Evolutionary conservation across 345 rosid species (phyloP).

Genomic region (Cardamine occulta): DNA sequence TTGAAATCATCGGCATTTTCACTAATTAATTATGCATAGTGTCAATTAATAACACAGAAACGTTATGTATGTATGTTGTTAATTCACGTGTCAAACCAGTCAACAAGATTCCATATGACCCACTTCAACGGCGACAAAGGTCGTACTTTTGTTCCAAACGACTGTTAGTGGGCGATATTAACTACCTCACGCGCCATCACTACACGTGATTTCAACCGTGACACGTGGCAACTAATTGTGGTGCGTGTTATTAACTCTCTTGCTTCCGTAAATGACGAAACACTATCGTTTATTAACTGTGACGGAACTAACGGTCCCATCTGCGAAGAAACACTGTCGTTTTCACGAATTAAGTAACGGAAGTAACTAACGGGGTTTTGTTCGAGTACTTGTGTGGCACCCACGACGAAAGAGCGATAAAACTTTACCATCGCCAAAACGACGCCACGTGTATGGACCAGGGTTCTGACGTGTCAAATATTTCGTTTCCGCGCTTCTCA

Average conservation of each 20-base stretch:
- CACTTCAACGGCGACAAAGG: slow-evolving; percentile 20
- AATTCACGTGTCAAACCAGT: slow-evolving; percentile 29
- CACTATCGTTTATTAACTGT: background rate
- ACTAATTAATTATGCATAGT: background rate
- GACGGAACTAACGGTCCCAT: slow-evolving; percentile 3
- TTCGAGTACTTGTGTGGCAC: background rate
- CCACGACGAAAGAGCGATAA: background rate
- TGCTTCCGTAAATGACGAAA: background rate
- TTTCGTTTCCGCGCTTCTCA: slow-evolving; percentile 2
- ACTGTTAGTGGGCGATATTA: slow-evolving; percentile 17
- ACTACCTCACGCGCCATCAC: slow-evolving; percentile 10
- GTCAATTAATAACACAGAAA: background rate
- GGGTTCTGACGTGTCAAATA: slow-evolving; percentile 30
- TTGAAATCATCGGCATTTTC: slow-evolving; percentile 27
- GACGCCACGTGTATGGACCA: slow-evolving; percentile 42
- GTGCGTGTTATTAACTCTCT: slow-evolving; percentile 14
- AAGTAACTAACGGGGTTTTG: slow-evolving; percentile 24
- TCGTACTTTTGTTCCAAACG: slow-evolving; percentile 19
- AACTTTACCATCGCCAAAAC: background rate
- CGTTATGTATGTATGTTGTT: background rate
- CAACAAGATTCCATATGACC: slow-evolving; percentile 40
- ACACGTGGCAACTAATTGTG: background rate
- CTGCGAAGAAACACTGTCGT: slow-evolving; percentile 7
- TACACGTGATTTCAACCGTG: background rate
- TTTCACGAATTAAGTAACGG: slow-evolving; percentile 21